Base-by-base conservation (phyloP, 1,284 basidiomycete genomes). In the Inonotus hispidus region DNA sequence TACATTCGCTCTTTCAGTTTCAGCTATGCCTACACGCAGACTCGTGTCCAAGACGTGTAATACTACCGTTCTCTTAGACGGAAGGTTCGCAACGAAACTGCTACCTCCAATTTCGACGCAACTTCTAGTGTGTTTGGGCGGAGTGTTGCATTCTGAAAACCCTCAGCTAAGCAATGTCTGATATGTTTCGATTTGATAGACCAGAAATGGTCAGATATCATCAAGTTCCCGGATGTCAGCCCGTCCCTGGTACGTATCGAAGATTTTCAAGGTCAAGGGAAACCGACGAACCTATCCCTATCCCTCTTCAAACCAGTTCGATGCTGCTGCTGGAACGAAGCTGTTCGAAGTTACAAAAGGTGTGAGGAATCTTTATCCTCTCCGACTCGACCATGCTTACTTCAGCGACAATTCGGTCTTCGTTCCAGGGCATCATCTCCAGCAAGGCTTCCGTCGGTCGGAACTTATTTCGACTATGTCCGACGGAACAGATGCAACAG, bases 361-460 rank as follows among this genome's bases (percentile, higher is more conserved):
- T 52, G 5, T 11, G 46, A 19, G n/a, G 11, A 13, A 32, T 39
- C 21, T 10, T 35, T 5, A 10, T 32, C 13, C 23, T 5, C 11
- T 29, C 7, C 52, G 16, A 3, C 7, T 8, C 13, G 19, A 52
- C 25, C 14, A 16, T 46, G 16, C 16, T 52, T 2, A 16, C 3
- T 39, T 39, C 25, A 58, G 57, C 69, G 82, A 83, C 68, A 76
- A 74, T 53, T 85, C 83, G 16, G 71, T 85, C 43, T 85, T 85
- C 66, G 66, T 77, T n/a, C 82, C 83, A 0, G 83, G 83, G 1
- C 72, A 77, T 10, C 63, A 65, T 1, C 79, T 81, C 0, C 80
- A 83, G 67, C 71, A 70, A 47, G 83, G 83, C 8, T 85, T 85
- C 72, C 76, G 82, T 23, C 76, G 83, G 43, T 83, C 82, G 0